Base-by-base conservation (phyloP, 306 rosid species). In the Alnus glutinosa region DNA sequence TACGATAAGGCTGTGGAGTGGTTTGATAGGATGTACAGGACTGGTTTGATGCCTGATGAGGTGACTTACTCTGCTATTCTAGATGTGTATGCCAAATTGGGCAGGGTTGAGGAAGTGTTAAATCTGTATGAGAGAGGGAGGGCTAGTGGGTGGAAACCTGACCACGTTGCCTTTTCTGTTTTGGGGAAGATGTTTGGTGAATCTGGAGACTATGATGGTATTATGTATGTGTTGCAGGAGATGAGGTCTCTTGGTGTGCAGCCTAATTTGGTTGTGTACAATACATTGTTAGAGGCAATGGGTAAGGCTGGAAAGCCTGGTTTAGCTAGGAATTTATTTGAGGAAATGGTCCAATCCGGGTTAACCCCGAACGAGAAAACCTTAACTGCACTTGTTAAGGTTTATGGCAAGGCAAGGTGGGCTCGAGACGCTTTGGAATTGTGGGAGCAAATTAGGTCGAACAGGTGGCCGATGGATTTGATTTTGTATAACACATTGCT, bases 271-370 rank as follows among this genome's bases (percentile, higher is more conserved):
- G 92, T 91, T 51, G 96, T 91, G 86, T 96, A 93, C 57, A 93
- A 93, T 71, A 93, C 98, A 0, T 86, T 96, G 98, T 86, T 95
- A 68, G 99, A 93, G 78, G 99, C 97, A 58, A 87, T 87, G 97
- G 99, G 98, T 16, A 93, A 92, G 88, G 99, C 94, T 50, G 92
- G 99, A 63, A 96, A 89, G 87, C 99, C 99, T 4, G 98, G 97
- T 23, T 84, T 93, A 54, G 99, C 99, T 0, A 77, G 99, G 77
- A 87, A 88, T 70, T 81, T 96, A 84, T 96, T 96, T 14, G 92
- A 91, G 23, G 98, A 96, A 85, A 89, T 93, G 98, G 73, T 96
- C 16, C 93, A 80, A 3, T 89, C 92, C 0, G 97, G 98, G 72
- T 79, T 96, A 59, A 73, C 75, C 3, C 98, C 97, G 0, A 90